phyloP scores from a whole-genome alignment of 2,329 filamentous ascomycete genomes.

The Clathrospora elynae region DNA sequence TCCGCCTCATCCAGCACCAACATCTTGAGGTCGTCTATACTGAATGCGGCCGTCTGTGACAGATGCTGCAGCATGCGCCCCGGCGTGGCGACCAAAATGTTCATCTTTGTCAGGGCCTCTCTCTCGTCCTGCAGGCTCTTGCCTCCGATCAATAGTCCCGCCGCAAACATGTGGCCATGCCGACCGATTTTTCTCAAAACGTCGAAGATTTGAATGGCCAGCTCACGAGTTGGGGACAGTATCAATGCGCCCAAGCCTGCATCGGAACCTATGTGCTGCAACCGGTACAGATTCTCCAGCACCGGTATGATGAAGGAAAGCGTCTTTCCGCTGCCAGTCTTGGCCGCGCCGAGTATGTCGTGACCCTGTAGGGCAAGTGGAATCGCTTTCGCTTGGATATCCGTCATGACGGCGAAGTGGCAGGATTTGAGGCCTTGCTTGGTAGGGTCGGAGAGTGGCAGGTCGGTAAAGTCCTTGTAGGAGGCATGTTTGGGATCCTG shows the following conservation, averaged over 20 bases:
- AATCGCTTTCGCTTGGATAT: conserved; percentile 89
- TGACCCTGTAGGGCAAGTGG: conserved; percentile 81
- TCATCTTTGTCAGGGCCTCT: conserved; percentile 86
- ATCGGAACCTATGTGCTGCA: conserved; percentile 87
- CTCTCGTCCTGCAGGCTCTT: conserved; percentile 88
- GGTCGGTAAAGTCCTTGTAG: conserved; percentile 74
- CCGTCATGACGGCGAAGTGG: conserved; percentile 88
- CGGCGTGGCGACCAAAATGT: conserved; percentile 94
- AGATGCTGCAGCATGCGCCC: conserved; percentile 95
- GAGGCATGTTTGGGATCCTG: conserved; percentile 66
- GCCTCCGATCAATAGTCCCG: conserved; percentile 90
- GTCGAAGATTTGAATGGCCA: conserved; percentile 96
- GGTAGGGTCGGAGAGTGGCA: conserved; percentile 85
- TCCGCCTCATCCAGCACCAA: conserved; percentile 95
- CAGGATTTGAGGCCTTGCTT: conserved; percentile 78
- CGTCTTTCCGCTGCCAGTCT: conserved; percentile 95
- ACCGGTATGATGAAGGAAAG: conserved; percentile 90
- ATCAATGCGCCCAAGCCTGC: conserved; percentile 86
- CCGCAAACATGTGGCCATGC: conserved; percentile 83
- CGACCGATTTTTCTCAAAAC: conserved; percentile 88
- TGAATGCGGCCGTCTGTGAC: conserved; percentile 88
- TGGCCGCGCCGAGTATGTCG: conserved; percentile 92
- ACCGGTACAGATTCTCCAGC: conserved; percentile 87
- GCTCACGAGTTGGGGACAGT: conserved; percentile 89
- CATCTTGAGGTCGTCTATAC: conserved; percentile 88